Evolutionary conservation across 169 alveolate species (phyloP), one percentile per base, ranked within the genome.

Genomic region (Plasmodium malariae): DNA sequence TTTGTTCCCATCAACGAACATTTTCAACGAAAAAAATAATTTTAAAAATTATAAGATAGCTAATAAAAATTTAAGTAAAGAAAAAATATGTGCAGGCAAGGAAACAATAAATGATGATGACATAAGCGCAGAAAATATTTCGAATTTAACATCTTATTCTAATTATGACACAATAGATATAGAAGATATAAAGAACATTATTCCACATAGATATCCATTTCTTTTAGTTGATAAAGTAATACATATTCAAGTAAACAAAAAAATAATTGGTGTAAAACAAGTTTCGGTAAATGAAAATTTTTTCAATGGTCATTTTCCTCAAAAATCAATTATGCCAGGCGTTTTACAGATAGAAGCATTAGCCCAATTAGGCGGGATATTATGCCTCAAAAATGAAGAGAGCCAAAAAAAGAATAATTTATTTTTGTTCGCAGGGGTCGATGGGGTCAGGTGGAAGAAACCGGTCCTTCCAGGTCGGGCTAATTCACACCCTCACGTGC

Each of bases 271-370:
- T 17, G 67, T 93, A 71, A 93, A 93, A 70, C 89, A 89, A 26
- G 80, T 93, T 3, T 21, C 95, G 12, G 70, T 51, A 5, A 93
- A 93, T 59, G 95, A 93, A 49, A 24, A 69, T 71, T 93, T 86
- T 71, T 93, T 93, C 76, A 93, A 88, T 59, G 95, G 95, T 4
- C 95, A 93, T 59, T 93, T 93, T 68, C 95, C 95, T 2, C 62
- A 65, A 32, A 59, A 93, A 36, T 88, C 94, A 4, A 76, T 93
- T 19, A 71, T 93, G 93, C 95, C 95, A 1, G 95, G 95, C 11
- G 95, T 93, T 19, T 65, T 93, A 45, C 94, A 93, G 87, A 68
- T 93, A 3, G 95, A 93, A 63, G 95, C 95, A 1, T 76, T 93
- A 30, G 95, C 95, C 2, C 95, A 93, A 54, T 88, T 93, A 57